Base-by-base conservation (phyloP, 2,329 filamentous ascomycete species). In the Lecanicillium sp. region DNA sequence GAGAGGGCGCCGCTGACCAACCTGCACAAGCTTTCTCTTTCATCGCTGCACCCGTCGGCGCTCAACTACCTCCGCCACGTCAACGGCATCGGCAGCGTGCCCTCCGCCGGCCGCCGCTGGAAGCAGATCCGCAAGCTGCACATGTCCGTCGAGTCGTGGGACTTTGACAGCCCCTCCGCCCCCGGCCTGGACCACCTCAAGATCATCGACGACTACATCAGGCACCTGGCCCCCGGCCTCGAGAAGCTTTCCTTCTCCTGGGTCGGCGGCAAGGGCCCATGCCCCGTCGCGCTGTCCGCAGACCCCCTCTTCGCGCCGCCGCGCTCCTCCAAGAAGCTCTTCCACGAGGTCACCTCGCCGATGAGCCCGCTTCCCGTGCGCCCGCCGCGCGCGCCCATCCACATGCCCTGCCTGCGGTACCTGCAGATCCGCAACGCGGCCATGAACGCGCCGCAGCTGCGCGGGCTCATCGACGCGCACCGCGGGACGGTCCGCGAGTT, bases 191-290 rank as follows among this genome's bases (percentile, higher is more conserved):
- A 88, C 64, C 86, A 87, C 62, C 76, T 83, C 47, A 89, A 89
- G 66, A 80, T 93, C 58, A 78, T 95, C 2, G 85, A 93, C 57
- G 83, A 87, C 56, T 95, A 90, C 62, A 75, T 95, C 53, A 79
- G 85, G 48, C 74, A 72, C 54, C 87, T 94, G 61, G 77, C 83
- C 1, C 70, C 74, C 5, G 73, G 67, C 26, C 71, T 93, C 2
- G 83, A 84, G 53, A 83, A 83, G 62, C 74, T 95, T 49, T 76
- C 77, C 49, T 94, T 95, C 66, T 77, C 79, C 49, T 95, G 90
- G 89, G 71, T 83, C 52, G 85, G 86, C 32, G 44, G 9, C 43
- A 83, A 82, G 60, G 87, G 88, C 0, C 86, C 85, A 2, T 87
- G 84, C 48, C 88, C 88, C 1, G 64, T 93, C 17, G 81, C 83